A percentile compares a stretch with the other conserved stretches of the same genome.
Conservation (phyloP, 1,284 basidiomycete genomes). For the Earliella scabrosa region DNA sequence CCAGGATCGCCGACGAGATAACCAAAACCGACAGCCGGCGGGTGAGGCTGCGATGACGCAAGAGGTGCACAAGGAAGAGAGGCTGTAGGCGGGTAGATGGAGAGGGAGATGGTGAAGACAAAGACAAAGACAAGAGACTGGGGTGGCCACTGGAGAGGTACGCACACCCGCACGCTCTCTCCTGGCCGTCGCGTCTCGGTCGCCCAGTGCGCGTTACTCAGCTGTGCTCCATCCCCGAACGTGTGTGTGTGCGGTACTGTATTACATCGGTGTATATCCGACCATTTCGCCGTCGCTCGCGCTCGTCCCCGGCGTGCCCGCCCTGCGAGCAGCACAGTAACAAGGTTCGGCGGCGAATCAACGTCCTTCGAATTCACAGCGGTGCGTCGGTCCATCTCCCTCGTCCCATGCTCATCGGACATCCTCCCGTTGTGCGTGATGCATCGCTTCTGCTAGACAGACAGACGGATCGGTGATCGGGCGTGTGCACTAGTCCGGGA, state of each 20-base stretch:
- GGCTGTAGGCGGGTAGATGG: background rate
- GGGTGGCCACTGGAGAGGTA: too few species aligned
- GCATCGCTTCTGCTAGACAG: too few species aligned
- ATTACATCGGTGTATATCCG: slow-evolving; percentile 26
- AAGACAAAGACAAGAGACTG: too few species aligned
- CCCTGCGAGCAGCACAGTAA: too few species aligned
- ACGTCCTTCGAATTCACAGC: background rate
- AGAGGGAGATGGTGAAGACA: background rate
- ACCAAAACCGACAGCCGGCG: background rate
- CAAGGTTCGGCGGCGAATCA: slow-evolving; percentile 1
- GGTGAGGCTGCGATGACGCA: background rate
- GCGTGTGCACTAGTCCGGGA: too few species aligned
- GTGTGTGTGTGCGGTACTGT: too few species aligned
- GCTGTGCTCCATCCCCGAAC: too few species aligned
- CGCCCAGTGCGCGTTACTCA: background rate
- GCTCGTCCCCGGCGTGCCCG: slow-evolving; percentile 4
- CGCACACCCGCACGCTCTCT: too few species aligned
- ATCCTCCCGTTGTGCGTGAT: background rate
- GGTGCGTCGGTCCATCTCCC: background rate
- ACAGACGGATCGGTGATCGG: too few species aligned
- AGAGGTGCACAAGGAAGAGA: background rate
- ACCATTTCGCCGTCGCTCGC: slow-evolving; percentile 21
- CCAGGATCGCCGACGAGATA: background rate
- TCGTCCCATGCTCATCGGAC: background rate
- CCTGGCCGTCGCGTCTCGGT: too few species aligned